Evolutionary conservation across 2,329 filamentous ascomycete genomes (phyloP).

Genomic region (Claviceps monticola): DNA sequence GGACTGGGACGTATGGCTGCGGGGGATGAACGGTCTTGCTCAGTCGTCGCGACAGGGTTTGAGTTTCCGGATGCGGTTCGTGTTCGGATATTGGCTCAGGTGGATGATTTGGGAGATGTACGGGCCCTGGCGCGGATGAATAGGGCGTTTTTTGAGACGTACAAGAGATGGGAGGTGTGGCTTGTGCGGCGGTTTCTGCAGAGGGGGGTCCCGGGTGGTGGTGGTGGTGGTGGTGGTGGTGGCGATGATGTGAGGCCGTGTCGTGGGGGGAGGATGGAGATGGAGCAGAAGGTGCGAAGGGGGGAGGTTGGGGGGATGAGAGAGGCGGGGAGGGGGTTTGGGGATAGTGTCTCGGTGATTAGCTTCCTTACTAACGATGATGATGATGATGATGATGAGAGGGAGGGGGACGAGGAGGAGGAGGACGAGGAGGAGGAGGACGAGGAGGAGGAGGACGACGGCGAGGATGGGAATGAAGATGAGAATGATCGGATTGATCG

Average conservation of each 20-base stretch:
- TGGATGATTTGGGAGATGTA: constrained; percentile 28
- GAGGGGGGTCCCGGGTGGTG: constrained; percentile 7
- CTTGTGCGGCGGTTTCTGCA: constrained; percentile 24
- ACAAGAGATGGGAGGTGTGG: constrained; percentile 28
- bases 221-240: no score
- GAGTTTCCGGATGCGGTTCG: constrained; percentile 24
- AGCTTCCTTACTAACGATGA: background rate
- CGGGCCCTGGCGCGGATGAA: constrained; percentile 28
- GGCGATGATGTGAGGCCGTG: no score
- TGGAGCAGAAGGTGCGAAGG: constrained; percentile 22
- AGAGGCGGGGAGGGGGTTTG: constrained; percentile 5
- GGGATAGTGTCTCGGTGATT: background rate
- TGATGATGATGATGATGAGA: constrained; percentile 9
- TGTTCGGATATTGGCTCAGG: constrained; percentile 25
- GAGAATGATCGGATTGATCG: constrained; percentile 13
- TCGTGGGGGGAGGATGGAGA: background rate
- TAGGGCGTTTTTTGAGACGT: constrained; percentile 29
- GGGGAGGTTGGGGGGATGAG: constrained; percentile 18
- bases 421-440: constrained; percentile 11
- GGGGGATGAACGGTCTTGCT: constrained; percentile 13
- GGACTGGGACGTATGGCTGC: constrained; percentile 19
- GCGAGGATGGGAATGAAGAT: constrained; percentile 15
- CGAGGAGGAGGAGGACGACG: background rate
- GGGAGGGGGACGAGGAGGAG: constrained; percentile 13
- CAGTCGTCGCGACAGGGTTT: constrained; percentile 18